Evolutionary conservation across 441 rosid species (phyloP).

Genomic region (Pelargonium fulgidum): DNA sequence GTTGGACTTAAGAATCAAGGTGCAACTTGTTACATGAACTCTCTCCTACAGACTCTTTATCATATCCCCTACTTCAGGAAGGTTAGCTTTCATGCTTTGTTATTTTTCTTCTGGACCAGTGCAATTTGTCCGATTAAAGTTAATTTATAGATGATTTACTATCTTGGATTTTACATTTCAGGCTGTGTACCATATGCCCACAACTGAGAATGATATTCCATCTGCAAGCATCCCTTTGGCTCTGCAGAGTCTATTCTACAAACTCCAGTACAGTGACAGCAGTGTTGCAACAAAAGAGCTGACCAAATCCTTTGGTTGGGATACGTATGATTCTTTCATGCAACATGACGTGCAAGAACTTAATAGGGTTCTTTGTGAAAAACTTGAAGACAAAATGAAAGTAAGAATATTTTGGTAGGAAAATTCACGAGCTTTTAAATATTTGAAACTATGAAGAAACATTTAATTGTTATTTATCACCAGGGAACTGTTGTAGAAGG

Average conservation of each 20-base stretch:
- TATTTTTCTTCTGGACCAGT: conserved; percentile 26
- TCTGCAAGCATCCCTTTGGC: conserved; percentile 73
- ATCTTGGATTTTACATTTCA: conserved; percentile 26
- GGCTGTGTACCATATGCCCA: conserved; percentile 85
- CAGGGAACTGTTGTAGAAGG: conserved; percentile 81
- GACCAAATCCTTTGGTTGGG: conserved; percentile 82
- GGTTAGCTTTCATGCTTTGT: conserved; percentile 28
- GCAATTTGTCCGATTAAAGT: conserved; percentile 17
- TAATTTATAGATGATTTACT: conserved; percentile 1
- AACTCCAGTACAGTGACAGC: conserved; percentile 64
- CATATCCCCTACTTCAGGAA: conserved; percentile 72
- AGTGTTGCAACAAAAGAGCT: conserved; percentile 73
- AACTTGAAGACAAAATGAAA: conserved; percentile 78
- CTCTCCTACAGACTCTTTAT: conserved; percentile 73
- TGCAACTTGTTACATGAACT: conserved; percentile 79
- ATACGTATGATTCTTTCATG: conserved; percentile 69
- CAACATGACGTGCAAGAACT: conserved; percentile 85
- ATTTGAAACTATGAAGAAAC: neutral
- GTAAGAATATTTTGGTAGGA: conserved; percentile 18
- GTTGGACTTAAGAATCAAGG: conserved; percentile 83
- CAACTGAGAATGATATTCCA: conserved; percentile 65
- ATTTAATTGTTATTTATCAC: conserved; percentile 8
- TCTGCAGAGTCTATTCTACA: conserved; percentile 67
- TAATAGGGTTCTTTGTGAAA: conserved; percentile 67
- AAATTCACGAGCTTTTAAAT: neutral